These are phyloP conservation scores for Fusarium torulosum DNA, from an alignment of 2,329 filamentous ascomycete species.

Conservation along the genomic window DNA sequence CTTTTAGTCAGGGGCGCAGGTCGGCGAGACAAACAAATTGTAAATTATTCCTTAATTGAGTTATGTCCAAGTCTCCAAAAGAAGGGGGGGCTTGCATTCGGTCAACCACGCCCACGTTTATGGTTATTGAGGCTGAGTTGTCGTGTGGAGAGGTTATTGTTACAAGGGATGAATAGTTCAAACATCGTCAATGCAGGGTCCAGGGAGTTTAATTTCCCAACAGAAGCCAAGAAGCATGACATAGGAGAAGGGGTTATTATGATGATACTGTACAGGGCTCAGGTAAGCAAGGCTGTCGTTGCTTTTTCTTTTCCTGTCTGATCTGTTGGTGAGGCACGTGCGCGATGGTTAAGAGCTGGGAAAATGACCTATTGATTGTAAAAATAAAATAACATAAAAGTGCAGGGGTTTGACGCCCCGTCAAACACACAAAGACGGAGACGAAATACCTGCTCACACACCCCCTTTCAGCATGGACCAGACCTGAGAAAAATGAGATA, in stretches of 20 bases:
- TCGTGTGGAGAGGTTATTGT: constrained; percentile 35
- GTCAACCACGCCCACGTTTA: constrained; percentile 8
- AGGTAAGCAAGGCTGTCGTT: constrained; percentile 15
- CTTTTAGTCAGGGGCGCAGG: constrained; percentile 46
- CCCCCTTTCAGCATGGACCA: constrained; percentile 27
- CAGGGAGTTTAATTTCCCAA: constrained; percentile 47
- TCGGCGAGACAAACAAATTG: not conserved
- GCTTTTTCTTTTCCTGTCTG: not conserved
- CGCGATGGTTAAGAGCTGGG: constrained; percentile 11
- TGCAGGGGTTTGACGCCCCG: constrained; percentile 22
- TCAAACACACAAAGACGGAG: constrained; percentile 16
- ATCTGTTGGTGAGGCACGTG: constrained; percentile 38
- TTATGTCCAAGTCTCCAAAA: not conserved
- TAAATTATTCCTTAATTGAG: constrained; percentile 10
- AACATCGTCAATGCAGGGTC: constrained; percentile 42
- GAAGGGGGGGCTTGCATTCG: no score
- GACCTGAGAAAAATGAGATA: constrained; percentile 6
- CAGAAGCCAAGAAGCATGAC: constrained; percentile 47
- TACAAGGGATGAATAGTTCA: constrained; percentile 33
- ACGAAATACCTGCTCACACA: constrained; percentile 10
- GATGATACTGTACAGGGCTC: constrained; percentile 5
- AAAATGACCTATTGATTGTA: constrained; percentile 7
- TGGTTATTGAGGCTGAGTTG: constrained; percentile 36
- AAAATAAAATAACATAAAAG: constrained; percentile 21
- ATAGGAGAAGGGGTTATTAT: constrained; percentile 43